A percentile compares a stretch with the other conserved stretches of the same genome.
These are phyloP conservation scores for Ceratorhiza oryzae-sativae DNA, from an alignment of 1,284 basidiomycete species.

Conservation along the genomic window DNA sequence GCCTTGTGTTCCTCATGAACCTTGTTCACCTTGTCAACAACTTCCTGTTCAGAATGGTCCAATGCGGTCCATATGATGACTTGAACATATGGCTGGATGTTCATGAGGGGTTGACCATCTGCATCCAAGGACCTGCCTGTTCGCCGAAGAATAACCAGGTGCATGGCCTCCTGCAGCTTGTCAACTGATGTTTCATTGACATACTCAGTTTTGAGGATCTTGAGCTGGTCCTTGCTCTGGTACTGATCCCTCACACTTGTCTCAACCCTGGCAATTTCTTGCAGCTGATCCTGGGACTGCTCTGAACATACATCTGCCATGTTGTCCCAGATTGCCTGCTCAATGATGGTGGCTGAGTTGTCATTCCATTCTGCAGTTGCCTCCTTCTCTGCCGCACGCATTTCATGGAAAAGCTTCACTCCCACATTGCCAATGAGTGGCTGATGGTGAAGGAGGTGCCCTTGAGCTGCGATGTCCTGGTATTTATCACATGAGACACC, in stretches of 20 bases:
- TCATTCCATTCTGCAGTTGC: slow-evolving; percentile 2
- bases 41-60: neutral
- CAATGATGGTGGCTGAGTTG: neutral
- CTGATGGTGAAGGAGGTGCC: slow-evolving; percentile 2
- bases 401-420: slow-evolving; percentile 39
- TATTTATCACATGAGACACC: neutral
- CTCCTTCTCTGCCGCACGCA: neutral
- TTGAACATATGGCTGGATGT: neutral
- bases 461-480: slow-evolving; percentile 2
- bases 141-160: slow-evolving; percentile 8
- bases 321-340: neutral
- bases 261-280: neutral
- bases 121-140: neutral
- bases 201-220: neutral
- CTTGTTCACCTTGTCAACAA: neutral
- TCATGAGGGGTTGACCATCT: neutral
- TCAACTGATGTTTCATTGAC: neutral
- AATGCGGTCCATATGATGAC: neutral
- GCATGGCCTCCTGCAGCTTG: neutral
- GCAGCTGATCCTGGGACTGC: too few species aligned
- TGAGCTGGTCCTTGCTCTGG: slow-evolving; percentile 17
- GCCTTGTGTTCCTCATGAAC: neutral
- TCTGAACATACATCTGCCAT: neutral
- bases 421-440: slow-evolving; percentile 45
- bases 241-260: neutral